Evolutionary conservation across 148 eudicot genomes (phyloP).

Genomic region (Spergularia bocconei): DNA sequence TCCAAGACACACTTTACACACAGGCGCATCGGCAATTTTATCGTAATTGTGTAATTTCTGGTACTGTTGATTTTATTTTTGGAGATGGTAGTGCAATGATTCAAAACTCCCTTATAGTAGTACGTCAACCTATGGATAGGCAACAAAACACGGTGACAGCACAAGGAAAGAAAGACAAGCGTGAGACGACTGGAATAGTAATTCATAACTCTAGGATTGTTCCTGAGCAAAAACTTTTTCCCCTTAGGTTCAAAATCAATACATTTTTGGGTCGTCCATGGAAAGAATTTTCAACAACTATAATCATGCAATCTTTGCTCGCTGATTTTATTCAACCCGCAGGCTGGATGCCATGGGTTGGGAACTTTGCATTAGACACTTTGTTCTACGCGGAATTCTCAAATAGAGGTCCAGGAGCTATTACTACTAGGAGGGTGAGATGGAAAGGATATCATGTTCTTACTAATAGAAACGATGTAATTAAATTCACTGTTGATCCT

Average conservation of each 20-base stretch:
- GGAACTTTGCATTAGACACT: constrained; percentile 41
- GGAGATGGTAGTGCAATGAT: constrained; percentile 44
- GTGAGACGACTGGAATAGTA: constrained; percentile 43
- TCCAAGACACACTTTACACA: constrained; percentile 50
- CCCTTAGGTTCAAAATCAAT: constrained; percentile 34
- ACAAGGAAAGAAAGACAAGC: constrained; percentile 44
- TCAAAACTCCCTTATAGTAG: constrained; percentile 55
- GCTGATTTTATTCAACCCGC: constrained; percentile 53
- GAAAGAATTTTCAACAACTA: constrained; percentile 56
- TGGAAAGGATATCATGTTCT: constrained; percentile 53
- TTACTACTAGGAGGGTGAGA: constrained; percentile 36
- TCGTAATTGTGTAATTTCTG: constrained; percentile 53
- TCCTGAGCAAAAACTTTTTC: constrained; percentile 42
- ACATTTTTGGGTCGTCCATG: constrained; percentile 68
- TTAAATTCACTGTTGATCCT: constrained; percentile 35
- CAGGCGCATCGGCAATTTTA: constrained; percentile 51
- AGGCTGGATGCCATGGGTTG: constrained; percentile 64
- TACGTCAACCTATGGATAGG: constrained; percentile 35
- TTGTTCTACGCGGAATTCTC: constrained; percentile 43
- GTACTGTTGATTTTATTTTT: constrained; percentile 55
- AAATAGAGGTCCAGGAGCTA: constrained; percentile 61
- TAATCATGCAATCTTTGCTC: constrained; percentile 54
- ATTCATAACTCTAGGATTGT: constrained; percentile 75
- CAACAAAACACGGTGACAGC: constrained; percentile 70
- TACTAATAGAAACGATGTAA: constrained; percentile 35